Conservation (phyloP, 345 rosid genomes). For the Citrus cavaleriei region DNA sequence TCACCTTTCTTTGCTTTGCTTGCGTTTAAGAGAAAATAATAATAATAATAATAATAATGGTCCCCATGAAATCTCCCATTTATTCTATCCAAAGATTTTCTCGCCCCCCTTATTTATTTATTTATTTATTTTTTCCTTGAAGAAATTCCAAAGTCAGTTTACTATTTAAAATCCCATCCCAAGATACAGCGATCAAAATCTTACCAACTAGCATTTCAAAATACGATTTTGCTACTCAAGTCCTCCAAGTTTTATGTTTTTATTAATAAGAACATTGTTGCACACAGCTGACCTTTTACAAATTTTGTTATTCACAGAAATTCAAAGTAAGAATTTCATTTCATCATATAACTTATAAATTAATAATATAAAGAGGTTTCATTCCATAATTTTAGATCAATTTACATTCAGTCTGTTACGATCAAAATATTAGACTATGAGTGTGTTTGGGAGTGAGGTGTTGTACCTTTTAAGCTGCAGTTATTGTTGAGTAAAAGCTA, state of each 20-base stretch:
- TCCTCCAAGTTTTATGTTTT: background rate
- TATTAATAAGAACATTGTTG: background rate
- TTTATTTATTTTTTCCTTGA: no score
- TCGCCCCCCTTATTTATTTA: background rate
- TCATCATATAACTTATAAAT: no score
- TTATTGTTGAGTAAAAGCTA: no score
- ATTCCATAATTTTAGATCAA: no score
- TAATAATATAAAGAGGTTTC: no score
- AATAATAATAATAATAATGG: constrained; percentile 13
- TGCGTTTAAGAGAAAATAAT: background rate
- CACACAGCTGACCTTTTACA: background rate
- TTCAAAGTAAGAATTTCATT: no score
- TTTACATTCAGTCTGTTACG: no score
- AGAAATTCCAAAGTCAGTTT: background rate
- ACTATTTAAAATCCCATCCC: background rate
- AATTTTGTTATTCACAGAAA: no score
- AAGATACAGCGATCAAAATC: background rate
- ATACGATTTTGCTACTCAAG: background rate
- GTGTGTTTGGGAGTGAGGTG: no score
- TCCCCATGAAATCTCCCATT: constrained; percentile 41
- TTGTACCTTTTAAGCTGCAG: no score
- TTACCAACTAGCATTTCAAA: background rate
- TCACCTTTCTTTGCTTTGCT: background rate
- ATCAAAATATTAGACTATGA: no score
- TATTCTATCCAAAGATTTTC: constrained; percentile 39